Evolutionary conservation across 2,329 filamentous ascomycete species (phyloP).

Genomic region (Teratosphaeria gauchensis): DNA sequence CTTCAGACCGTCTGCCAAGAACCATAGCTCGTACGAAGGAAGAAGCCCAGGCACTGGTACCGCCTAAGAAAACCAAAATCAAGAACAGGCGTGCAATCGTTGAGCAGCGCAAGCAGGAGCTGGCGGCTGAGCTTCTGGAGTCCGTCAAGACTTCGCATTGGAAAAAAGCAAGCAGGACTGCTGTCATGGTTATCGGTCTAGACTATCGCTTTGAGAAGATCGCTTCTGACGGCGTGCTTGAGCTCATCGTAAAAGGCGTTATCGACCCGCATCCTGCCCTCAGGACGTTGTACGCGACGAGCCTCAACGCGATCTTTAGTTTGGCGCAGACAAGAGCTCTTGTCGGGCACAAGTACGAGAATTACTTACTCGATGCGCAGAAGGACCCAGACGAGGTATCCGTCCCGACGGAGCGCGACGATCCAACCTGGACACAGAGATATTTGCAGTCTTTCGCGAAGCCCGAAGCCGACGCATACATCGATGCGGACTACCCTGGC

Average conservation of each 20-base stretch:
- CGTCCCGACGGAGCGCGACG: conserved; percentile 62
- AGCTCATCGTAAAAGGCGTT: conserved; percentile 70
- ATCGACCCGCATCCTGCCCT: conserved; percentile 86
- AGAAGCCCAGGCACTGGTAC: conserved; percentile 53
- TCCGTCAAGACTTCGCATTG: conserved; percentile 75
- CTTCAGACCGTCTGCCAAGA: conserved; percentile 13
- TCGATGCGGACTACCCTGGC: conserved; percentile 84
- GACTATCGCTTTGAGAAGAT: conserved; percentile 87
- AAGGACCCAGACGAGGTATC: conserved; percentile 66
- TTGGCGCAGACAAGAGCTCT: conserved; percentile 77
- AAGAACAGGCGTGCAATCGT: conserved; percentile 64
- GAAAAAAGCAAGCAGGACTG: conserved; percentile 88
- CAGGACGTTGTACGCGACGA: conserved; percentile 69
- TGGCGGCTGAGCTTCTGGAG: conserved; percentile 74
- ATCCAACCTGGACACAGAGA: conserved; percentile 66
- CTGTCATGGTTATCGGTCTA: conserved; percentile 81
- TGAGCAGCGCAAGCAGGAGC: conserved; percentile 69
- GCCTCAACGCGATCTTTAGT: conserved; percentile 68
- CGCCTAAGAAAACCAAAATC: conserved; percentile 63
- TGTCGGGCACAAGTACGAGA: conserved; percentile 77
- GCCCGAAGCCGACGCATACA: conserved; percentile 72
- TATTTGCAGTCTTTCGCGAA: conserved; percentile 71
- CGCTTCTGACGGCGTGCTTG: conserved; percentile 70
- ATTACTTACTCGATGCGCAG: conserved; percentile 75
- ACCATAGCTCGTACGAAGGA: conserved; percentile 30